A percentile compares a stretch with the other conserved stretches of the same genome.
Conservation (phyloP, 352 stramenopile genomes). For the Blastocystis hominis region DNA sequence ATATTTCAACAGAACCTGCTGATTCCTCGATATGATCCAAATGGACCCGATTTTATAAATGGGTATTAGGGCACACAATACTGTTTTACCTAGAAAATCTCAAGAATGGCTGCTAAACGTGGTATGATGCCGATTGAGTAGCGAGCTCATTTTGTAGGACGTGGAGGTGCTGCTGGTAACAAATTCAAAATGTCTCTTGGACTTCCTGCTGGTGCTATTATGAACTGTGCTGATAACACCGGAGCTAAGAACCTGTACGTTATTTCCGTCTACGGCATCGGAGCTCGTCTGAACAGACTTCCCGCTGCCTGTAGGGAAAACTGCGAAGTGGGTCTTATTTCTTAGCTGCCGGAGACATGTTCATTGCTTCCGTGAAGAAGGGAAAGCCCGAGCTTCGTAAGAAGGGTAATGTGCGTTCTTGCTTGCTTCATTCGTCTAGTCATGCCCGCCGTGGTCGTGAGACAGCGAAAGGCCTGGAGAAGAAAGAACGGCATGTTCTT, state of each 20-base stretch:
- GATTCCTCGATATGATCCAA: background rate
- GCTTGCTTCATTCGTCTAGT: slow-evolving; percentile 65
- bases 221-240: slow-evolving; percentile 99
- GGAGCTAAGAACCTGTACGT: slow-evolving; percentile 99
- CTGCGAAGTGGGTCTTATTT: background rate
- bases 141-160: slow-evolving; percentile 66
- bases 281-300: slow-evolving; percentile 94
- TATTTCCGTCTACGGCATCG: slow-evolving; percentile 97
- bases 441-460: slow-evolving; percentile 94
- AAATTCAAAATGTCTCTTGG: slow-evolving; percentile 98
- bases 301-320: slow-evolving; percentile 72
- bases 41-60: background rate
- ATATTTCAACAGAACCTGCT: too few species aligned
- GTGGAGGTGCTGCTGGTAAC: slow-evolving; percentile 86
- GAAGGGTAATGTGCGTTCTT: slow-evolving; percentile 70
- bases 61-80: background rate
- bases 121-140: background rate
- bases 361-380: slow-evolving; percentile 99
- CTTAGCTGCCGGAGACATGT: slow-evolving; percentile 87
- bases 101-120: slow-evolving; percentile 25
- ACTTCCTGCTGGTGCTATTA: slow-evolving; percentile 91
- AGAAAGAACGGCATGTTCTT: slow-evolving; percentile 98
- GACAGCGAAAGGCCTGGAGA: slow-evolving; percentile 96
- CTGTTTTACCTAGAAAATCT: background rate
- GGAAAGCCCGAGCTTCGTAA: slow-evolving; percentile 99